These are phyloP conservation scores for Epichloe sp. DNA, from an alignment of 2,329 filamentous ascomycete genomes.

Conservation along the genomic window DNA sequence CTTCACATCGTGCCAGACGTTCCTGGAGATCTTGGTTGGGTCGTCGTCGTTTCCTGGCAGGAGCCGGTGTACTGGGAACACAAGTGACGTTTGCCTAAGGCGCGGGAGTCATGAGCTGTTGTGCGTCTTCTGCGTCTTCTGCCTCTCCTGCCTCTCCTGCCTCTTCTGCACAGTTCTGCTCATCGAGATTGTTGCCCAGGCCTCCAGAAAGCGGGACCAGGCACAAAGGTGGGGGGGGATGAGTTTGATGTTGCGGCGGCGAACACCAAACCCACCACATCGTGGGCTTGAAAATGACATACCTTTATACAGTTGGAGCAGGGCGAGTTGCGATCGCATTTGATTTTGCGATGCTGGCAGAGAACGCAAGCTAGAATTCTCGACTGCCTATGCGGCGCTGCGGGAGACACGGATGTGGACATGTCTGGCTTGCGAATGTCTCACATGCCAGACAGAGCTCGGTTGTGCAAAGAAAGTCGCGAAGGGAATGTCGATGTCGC, in stretches of 20 bases:
- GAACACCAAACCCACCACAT: not conserved
- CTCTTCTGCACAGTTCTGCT: not conserved
- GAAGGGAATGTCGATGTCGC: not conserved
- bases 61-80: constrained; percentile 46
- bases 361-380: constrained; percentile 41
- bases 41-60: constrained; percentile 43
- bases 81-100: constrained; percentile 44
- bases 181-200: not conserved
- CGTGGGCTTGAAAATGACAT: constrained; percentile 8
- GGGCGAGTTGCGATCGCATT: constrained; percentile 45
- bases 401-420: constrained; percentile 17
- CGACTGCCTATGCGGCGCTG: constrained; percentile 23
- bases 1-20: constrained; percentile 44
- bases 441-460: constrained; percentile 17
- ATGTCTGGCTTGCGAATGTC: constrained; percentile 13
- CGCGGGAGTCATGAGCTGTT: constrained; percentile 5
- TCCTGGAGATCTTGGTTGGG: constrained; percentile 51
- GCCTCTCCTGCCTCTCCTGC: no score
- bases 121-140: not conserved
- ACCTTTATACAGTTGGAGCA: constrained; percentile 50
- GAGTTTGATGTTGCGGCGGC: not conserved
- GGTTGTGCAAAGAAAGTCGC: not conserved
- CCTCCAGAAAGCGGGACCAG: not conserved
- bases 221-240: not conserved
- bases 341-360: constrained; percentile 50